Evolutionary conservation across 2,329 filamentous ascomycete species (phyloP).

Genomic region (Xylariaceae sp.): DNA sequence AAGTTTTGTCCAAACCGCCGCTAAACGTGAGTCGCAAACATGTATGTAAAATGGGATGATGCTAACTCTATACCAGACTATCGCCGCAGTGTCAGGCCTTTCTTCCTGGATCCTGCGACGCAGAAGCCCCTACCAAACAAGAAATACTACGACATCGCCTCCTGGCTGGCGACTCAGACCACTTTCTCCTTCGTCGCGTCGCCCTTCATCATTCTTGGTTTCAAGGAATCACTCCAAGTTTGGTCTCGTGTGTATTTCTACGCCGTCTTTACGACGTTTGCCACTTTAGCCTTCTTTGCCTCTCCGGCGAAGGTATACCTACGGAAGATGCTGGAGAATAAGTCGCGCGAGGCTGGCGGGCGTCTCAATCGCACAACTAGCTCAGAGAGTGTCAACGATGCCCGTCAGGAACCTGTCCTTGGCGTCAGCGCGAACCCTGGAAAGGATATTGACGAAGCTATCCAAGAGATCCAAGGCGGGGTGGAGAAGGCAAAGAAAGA

Average conservation of each 20-base stretch:
- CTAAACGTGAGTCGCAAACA: conserved; percentile 67
- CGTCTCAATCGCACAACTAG: conserved; percentile 47
- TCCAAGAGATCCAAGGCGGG: conserved; percentile 68
- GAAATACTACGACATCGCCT: conserved; percentile 77
- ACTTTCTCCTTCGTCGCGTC: conserved; percentile 75
- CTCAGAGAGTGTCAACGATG: conserved; percentile 50
- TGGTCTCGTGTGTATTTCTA: conserved; percentile 93
- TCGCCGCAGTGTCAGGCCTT: conserved; percentile 81
- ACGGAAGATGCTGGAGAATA: conserved; percentile 52
- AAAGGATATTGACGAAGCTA: conserved; percentile 69
- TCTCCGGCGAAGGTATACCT: conserved; percentile 66
- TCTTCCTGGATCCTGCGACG: conserved; percentile 79
- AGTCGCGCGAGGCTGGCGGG: conserved; percentile 43
- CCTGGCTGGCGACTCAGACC: conserved; percentile 71
- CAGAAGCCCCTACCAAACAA: conserved; percentile 65
- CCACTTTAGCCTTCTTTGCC: conserved; percentile 68
- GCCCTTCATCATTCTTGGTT: conserved; percentile 78
- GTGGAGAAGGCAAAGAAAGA: conserved; percentile 50
- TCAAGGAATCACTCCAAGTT: conserved; percentile 63
- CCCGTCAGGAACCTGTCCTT: conserved; percentile 55
- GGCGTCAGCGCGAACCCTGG: conserved; percentile 75
- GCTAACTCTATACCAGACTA: conserved; percentile 55
- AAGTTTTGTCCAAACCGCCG: conserved; percentile 84
- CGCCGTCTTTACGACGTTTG: conserved; percentile 60
- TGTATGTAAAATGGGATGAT: background rate